Percentiles rank a stretch among this genome's conserved stretches.
phyloP scores from a whole-genome alignment of 108 stramenopile species.

The Fragilariopsis cylindrus region DNA sequence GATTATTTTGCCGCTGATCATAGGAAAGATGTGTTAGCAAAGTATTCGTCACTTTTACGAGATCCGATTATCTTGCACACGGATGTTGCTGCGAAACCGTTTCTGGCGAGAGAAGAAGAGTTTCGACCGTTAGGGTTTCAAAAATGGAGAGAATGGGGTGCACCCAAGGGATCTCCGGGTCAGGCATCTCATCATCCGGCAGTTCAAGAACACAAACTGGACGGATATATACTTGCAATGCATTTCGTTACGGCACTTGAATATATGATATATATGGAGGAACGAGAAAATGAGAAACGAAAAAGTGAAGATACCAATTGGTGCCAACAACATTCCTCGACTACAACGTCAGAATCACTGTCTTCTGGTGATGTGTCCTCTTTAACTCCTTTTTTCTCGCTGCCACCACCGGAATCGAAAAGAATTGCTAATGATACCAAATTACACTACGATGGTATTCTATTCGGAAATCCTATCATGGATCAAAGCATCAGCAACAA shows the following conservation, averaged over 20 bases:
- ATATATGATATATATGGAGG: constrained; percentile 12
- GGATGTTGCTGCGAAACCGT: constrained; percentile 46
- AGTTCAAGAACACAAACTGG: constrained; percentile 64
- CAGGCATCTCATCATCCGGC: constrained; percentile 68
- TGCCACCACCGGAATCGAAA: constrained; percentile 32
- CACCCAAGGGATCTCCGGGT: constrained; percentile 63
- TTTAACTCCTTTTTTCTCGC: not conserved
- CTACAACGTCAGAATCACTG: not conserved
- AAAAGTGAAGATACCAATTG: constrained; percentile 10
- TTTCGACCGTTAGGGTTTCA: constrained; percentile 54
- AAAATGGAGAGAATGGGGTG: constrained; percentile 68
- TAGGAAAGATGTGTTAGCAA: constrained; percentile 36
- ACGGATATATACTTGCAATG: constrained; percentile 69
- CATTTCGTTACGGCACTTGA: constrained; percentile 66
- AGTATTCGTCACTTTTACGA: constrained; percentile 11
- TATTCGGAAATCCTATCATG: constrained; percentile 33
- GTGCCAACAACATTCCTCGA: not conserved
- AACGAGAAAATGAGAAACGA: not conserved
- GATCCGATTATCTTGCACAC: constrained; percentile 55
- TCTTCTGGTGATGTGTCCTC: not conserved
- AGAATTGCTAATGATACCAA: constrained; percentile 8
- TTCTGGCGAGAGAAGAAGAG: constrained; percentile 37
- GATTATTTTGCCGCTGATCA: constrained; percentile 48
- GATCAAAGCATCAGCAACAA: not conserved
- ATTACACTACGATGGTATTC: constrained; percentile 12